Evolutionary conservation across 2,329 filamentous ascomycete species (phyloP).

Genomic region (Elsinoe australis): DNA sequence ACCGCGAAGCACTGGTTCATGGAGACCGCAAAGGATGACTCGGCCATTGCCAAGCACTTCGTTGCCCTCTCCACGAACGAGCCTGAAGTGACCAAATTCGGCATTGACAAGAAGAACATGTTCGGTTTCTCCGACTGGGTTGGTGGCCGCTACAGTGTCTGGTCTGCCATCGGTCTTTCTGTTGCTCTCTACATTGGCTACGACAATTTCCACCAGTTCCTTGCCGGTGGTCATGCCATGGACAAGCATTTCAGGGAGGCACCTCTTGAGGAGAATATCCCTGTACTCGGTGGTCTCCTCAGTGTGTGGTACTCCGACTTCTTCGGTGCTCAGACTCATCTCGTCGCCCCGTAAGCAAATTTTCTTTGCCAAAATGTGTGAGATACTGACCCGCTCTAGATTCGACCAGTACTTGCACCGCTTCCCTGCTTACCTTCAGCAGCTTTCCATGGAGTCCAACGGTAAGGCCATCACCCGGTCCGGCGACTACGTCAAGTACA

Average conservation of each 20-base stretch:
- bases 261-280: slow-evolving; percentile 90
- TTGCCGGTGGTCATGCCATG: slow-evolving; percentile 91
- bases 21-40: slow-evolving; percentile 65
- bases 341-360: slow-evolving; percentile 89
- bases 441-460: slow-evolving; percentile 99
- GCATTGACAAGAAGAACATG: slow-evolving; percentile 99
- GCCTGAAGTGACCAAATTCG: slow-evolving; percentile 92
- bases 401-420: slow-evolving; percentile 99
- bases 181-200: slow-evolving; percentile 92
- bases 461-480: slow-evolving; percentile 92
- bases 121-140: slow-evolving; percentile 99
- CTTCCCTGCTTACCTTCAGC: slow-evolving; percentile 97
- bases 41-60: slow-evolving; percentile 90
- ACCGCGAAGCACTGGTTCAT: slow-evolving; percentile 97
- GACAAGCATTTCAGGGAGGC: slow-evolving; percentile 95
- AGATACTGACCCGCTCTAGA: slow-evolving; percentile 38
- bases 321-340: slow-evolving; percentile 94
- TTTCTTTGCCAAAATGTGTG: not conserved
- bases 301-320: slow-evolving; percentile 99
- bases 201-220: slow-evolving; percentile 96
- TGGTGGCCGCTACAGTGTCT: slow-evolving; percentile 95
- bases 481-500: slow-evolving; percentile 88
- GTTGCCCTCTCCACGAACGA: slow-evolving; percentile 96
- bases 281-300: slow-evolving; percentile 79
- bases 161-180: slow-evolving; percentile 94